phyloP scores from a whole-genome alignment of 2,329 filamentous ascomycete species.

The Hypocreales sp. region DNA sequence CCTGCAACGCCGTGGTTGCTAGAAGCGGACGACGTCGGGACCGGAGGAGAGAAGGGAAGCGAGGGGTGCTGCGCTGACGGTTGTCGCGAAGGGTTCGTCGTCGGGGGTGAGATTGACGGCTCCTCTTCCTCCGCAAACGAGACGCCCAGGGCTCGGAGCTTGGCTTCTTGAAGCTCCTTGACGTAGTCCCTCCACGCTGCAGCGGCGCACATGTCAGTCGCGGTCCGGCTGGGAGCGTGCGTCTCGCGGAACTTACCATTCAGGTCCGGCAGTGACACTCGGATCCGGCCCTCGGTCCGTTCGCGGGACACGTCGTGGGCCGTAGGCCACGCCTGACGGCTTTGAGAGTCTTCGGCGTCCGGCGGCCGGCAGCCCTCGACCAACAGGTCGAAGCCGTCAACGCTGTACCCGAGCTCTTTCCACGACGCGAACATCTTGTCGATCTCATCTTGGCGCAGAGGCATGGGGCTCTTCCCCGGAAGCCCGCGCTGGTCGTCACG shows the following conservation, averaged over 20 bases:
- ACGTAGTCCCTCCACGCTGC: constrained; percentile 63
- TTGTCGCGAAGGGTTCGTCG: constrained; percentile 47
- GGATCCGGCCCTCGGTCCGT: constrained; percentile 33
- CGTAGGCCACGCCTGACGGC: constrained; percentile 52
- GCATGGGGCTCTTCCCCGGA: constrained; percentile 34
- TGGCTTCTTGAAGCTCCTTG: constrained; percentile 73
- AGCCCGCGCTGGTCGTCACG: constrained; percentile 50
- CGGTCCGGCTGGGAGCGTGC: not conserved
- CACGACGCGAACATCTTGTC: constrained; percentile 48
- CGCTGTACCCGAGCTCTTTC: constrained; percentile 54
- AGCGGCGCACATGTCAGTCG: constrained; percentile 4
- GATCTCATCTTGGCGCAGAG: constrained; percentile 39
- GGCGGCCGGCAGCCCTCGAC: constrained; percentile 23
- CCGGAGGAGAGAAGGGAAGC: constrained; percentile 68
- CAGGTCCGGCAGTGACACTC: constrained; percentile 55
- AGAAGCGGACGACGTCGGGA: constrained; percentile 63
- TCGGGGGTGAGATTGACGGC: constrained; percentile 50
- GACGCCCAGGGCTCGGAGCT: constrained; percentile 81
- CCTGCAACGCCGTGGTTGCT: constrained; percentile 46
- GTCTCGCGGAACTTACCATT: constrained; percentile 28
- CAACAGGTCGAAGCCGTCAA: constrained; percentile 51
- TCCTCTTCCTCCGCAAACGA: constrained; percentile 55
- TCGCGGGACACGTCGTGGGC: constrained; percentile 42
- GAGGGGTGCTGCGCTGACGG: constrained; percentile 60
- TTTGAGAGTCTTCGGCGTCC: constrained; percentile 38